phyloP scores from a whole-genome alignment of 371 early-diverging fungal species.

The Choanephora cucurbitarum region DNA sequence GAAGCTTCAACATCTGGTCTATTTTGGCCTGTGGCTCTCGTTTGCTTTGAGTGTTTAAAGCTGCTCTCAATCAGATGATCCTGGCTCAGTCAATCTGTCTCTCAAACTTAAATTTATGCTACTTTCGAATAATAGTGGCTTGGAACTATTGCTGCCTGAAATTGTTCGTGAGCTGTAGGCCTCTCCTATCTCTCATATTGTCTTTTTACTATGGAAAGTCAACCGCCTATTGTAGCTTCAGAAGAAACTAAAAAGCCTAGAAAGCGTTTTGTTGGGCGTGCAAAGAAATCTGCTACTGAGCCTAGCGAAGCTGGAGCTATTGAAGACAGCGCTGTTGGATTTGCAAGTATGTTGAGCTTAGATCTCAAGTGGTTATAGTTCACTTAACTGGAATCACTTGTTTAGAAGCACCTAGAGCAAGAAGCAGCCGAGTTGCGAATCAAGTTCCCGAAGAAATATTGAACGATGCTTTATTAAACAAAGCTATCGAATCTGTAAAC shows the following conservation, averaged over 20 bases:
- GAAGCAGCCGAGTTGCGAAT: conserved; percentile 59
- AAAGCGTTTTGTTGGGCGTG: conserved; percentile 66
- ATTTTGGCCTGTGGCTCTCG: too few relatives aligned
- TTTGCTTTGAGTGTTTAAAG: too few relatives aligned
- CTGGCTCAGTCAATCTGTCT: too few relatives aligned
- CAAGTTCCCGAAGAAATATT: conserved; percentile 88
- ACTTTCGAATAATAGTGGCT: too few relatives aligned
- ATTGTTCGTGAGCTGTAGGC: too few relatives aligned
- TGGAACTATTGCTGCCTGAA: too few relatives aligned
- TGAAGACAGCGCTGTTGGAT: conserved; percentile 61
- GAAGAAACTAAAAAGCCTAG: conserved; percentile 45
- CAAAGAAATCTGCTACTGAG: conserved; percentile 33
- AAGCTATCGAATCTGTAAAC: conserved; percentile 73
- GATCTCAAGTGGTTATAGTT: too few relatives aligned
- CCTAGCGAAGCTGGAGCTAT: conserved; percentile 36
- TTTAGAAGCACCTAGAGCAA: conserved; percentile 26
- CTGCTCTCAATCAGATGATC: too few relatives aligned
- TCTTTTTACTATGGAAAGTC: conserved; percentile 2
- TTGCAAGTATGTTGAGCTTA: conserved; percentile 32
- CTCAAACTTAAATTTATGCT: too few relatives aligned
- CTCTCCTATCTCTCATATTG: too few relatives aligned
- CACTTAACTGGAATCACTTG: neutral
- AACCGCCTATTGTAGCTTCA: conserved; percentile 1
- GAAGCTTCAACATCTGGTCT: too few relatives aligned
- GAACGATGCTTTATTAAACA: conserved; percentile 75